phyloP scores from a whole-genome alignment of 768 basidiomycete species.

The Boletellus ananas region DNA sequence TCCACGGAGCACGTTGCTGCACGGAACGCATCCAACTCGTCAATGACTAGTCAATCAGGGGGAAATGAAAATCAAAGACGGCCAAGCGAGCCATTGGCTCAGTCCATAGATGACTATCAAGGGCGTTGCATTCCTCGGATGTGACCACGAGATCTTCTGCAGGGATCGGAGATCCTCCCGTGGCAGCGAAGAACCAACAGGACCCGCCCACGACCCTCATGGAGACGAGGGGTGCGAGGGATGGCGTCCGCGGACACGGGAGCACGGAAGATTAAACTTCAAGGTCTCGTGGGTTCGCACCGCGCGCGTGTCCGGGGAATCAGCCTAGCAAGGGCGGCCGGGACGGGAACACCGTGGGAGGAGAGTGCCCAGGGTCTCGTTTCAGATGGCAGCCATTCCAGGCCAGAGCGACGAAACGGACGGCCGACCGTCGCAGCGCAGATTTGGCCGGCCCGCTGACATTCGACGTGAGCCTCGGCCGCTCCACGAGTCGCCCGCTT shows the following conservation, averaged over 20 bases:
- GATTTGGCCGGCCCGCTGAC: too few species aligned
- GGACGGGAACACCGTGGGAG: neutral
- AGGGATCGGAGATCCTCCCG: neutral
- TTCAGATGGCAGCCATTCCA: neutral
- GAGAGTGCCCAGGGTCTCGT: neutral
- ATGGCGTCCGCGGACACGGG: conserved; percentile 16
- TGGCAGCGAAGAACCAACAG: conserved; percentile 1
- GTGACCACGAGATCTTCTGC: neutral
- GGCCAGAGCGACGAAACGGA: too few species aligned
- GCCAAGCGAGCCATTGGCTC: neutral
- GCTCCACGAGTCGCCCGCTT: too few species aligned
- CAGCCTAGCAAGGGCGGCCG: neutral
- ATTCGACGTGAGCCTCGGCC: too few species aligned
- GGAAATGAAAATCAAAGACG: neutral
- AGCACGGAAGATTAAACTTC: neutral
- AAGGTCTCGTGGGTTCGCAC: neutral
- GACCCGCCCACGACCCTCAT: neutral
- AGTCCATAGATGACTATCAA: neutral
- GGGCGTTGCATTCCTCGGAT: neutral
- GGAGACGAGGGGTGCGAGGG: neutral
- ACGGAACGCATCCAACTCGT: neutral
- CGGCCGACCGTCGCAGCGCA: neutral
- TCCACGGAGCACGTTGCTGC: neutral
- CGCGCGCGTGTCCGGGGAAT: neutral
- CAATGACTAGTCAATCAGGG: neutral